A percentile compares a stretch with the other conserved stretches of the same genome.
Conservation (phyloP, 2,329 filamentous ascomycete species). For the Fusarium mundagurra region DNA sequence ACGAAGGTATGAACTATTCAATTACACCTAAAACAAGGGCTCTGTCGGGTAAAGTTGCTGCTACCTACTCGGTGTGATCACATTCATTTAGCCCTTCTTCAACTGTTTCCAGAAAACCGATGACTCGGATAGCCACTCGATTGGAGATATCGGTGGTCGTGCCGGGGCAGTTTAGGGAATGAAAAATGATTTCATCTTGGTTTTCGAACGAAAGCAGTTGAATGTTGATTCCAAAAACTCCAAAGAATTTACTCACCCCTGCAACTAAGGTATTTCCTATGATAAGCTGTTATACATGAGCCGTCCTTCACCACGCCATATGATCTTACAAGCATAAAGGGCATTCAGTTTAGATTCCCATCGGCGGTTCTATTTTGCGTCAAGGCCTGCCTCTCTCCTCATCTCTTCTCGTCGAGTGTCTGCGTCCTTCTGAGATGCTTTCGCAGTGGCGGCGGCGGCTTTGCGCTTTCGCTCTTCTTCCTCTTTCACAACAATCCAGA, state of each 20-base stretch:
- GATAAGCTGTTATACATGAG: slow-evolving; percentile 35
- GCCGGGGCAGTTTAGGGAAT: not conserved
- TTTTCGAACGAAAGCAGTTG: slow-evolving; percentile 9
- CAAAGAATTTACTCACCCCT: slow-evolving; percentile 9
- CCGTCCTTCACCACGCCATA: slow-evolving; percentile 10
- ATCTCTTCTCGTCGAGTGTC: slow-evolving; percentile 58
- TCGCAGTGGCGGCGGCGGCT: slow-evolving; percentile 48
- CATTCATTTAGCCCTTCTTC: not conserved
- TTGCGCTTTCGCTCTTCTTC: slow-evolving; percentile 56
- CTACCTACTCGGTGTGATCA: not conserved
- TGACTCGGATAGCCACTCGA: not conserved
- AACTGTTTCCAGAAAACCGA: not conserved
- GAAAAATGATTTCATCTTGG: not conserved
- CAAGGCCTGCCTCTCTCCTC: slow-evolving; percentile 59
- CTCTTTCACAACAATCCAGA: slow-evolving; percentile 63
- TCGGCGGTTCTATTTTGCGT: slow-evolving; percentile 42
- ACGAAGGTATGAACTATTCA: not conserved
- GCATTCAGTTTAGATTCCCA: not conserved
- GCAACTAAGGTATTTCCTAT: slow-evolving; percentile 4
- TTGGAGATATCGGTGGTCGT: not conserved
- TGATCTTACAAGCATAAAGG: slow-evolving; percentile 38
- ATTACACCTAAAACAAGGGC: not conserved
- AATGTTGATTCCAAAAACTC: slow-evolving; percentile 24
- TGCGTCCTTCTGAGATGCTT: slow-evolving; percentile 53
- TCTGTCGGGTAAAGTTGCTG: not conserved